phyloP scores from a whole-genome alignment of 2,329 filamentous ascomycete genomes.

The Dothideomycetes sp. region DNA sequence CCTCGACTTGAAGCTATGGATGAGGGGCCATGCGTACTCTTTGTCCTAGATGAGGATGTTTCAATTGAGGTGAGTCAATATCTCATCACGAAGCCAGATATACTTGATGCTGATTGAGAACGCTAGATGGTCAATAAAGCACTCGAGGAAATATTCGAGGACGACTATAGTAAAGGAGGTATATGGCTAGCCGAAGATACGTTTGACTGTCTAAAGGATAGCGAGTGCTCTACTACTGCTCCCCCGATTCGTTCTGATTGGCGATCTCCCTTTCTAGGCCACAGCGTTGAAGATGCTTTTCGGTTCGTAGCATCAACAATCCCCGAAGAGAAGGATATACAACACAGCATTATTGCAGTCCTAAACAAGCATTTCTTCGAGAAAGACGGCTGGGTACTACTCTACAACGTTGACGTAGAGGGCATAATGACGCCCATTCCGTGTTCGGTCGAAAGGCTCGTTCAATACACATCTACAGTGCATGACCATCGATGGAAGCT shows the following conservation, averaged over 20 bases:
- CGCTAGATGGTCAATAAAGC: neutral
- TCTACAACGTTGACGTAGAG: neutral
- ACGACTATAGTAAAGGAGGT: neutral
- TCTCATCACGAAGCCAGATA: too few relatives aligned
- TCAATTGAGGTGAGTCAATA: neutral
- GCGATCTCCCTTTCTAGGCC: neutral
- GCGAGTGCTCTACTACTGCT: neutral
- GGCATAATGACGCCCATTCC: neutral
- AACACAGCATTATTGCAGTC: neutral
- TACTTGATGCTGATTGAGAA: neutral
- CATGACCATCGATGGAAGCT: neutral
- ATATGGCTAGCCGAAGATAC: neutral
- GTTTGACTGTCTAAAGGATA: neutral
- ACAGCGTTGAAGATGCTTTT: neutral
- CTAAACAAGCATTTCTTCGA: neutral
- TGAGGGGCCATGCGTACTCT: neutral
- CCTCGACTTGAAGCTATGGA: neutral
- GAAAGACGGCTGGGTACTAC: neutral
- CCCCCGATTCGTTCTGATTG: neutral
- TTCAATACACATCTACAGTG: neutral
- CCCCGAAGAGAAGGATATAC: neutral
- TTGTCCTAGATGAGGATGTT: neutral
- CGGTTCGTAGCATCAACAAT: neutral
- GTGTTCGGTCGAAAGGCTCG: neutral
- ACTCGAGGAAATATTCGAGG: neutral